Evolutionary conservation across 2,329 filamentous ascomycete genomes (phyloP).

Genomic region (Herpotrichia juniperi): DNA sequence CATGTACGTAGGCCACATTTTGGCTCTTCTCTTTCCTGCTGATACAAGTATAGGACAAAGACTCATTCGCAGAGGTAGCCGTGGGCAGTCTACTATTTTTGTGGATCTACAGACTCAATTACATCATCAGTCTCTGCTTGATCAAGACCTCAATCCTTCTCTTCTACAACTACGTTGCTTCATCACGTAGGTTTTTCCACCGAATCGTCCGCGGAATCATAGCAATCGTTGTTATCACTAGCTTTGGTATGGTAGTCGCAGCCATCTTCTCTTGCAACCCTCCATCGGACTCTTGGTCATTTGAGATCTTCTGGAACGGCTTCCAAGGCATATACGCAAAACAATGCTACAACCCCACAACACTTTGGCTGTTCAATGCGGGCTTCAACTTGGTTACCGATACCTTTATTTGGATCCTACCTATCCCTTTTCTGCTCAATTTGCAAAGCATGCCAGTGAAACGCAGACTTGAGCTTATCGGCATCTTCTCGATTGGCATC

Average conservation of each 20-base stretch:
- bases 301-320: conserved; percentile 23
- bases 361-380: conserved; percentile 44
- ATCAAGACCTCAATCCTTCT: conserved; percentile 42
- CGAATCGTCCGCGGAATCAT: conserved; percentile 27
- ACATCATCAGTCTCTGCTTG: conserved; percentile 34
- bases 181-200: conserved; percentile 34
- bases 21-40: neutral
- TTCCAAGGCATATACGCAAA: conserved; percentile 18
- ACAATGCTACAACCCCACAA: conserved; percentile 32
- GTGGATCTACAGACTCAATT: conserved; percentile 37
- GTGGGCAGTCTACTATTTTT: conserved; percentile 21
- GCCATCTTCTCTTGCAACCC: conserved; percentile 35
- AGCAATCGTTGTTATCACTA: conserved; percentile 24
- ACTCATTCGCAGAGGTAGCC: conserved; percentile 16
- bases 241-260: conserved; percentile 33
- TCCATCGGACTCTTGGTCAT: conserved; percentile 32
- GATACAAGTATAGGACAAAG: conserved; percentile 13
- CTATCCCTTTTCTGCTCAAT: conserved; percentile 51
- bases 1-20: neutral
- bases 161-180: conserved; percentile 38
- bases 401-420: conserved; percentile 49
- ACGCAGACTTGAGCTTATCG: conserved; percentile 57
- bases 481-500: conserved; percentile 40
- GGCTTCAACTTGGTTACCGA: conserved; percentile 50
- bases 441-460: conserved; percentile 51